These are phyloP conservation scores for Colletotrichum chlorophyti DNA, from an alignment of 2,329 filamentous ascomycete species.

Conservation along the genomic window DNA sequence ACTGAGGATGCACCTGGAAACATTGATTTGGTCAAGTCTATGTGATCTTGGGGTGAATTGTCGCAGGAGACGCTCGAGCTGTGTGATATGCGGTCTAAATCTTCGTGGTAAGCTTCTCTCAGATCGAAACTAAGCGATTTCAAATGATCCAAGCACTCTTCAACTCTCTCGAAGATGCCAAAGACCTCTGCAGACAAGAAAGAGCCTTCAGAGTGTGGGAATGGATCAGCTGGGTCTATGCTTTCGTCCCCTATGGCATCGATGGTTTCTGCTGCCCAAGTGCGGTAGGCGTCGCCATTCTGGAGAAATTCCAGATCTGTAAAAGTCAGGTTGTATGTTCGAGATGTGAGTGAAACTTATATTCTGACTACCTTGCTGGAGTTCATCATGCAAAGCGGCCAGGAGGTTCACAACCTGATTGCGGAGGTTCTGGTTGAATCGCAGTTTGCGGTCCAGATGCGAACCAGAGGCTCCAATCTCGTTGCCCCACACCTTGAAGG, in stretches of 20 bases:
- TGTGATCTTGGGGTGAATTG: background rate
- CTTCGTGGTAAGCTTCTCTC: background rate
- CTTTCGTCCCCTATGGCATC: background rate
- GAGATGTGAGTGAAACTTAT: background rate
- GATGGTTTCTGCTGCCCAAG: background rate
- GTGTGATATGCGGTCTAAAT: background rate
- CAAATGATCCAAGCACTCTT: background rate
- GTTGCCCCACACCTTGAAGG: background rate
- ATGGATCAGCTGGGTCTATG: background rate
- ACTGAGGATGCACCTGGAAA: background rate
- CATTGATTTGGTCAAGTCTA: background rate
- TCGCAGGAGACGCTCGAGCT: background rate
- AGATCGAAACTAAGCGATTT: background rate
- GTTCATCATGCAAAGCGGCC: background rate
- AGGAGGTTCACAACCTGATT: background rate
- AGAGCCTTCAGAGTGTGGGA: background rate
- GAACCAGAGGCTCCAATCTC: conserved; percentile 1
- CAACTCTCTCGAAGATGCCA: background rate
- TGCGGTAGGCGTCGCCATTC: no score
- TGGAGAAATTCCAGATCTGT: background rate
- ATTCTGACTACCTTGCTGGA: background rate
- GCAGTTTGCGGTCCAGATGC: conserved; percentile 1
- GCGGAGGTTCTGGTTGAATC: background rate
- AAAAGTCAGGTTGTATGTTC: background rate
- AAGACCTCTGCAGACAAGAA: background rate